These are phyloP conservation scores for Trichophyton rubrum DNA, from an alignment of 2,329 filamentous ascomycete genomes.

Conservation along the genomic window DNA sequence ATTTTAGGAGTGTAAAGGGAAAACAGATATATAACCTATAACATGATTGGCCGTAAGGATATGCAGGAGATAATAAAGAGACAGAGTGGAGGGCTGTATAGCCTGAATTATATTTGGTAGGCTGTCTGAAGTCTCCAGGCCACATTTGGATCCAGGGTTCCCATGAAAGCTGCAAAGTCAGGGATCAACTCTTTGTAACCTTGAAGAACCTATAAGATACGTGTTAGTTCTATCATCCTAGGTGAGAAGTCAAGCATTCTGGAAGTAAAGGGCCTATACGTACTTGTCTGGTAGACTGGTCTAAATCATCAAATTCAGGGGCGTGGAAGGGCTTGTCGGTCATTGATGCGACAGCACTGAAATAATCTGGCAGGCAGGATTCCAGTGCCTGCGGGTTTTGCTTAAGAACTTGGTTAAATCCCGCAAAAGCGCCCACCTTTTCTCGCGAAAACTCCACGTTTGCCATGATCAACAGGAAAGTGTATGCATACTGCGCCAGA, in stretches of 20 bases:
- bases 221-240: no score
- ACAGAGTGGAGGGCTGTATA: not conserved
- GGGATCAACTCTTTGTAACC: constrained; percentile 38
- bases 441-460: constrained; percentile 82
- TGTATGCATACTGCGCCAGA: constrained; percentile 64
- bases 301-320: constrained; percentile 48
- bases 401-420: constrained; percentile 73
- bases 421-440: constrained; percentile 85
- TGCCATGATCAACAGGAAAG: constrained; percentile 70
- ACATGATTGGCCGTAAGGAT: not conserved
- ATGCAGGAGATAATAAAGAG: not conserved
- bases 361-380: constrained; percentile 67
- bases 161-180: constrained; percentile 35
- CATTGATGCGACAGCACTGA: constrained; percentile 67
- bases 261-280: constrained; percentile 19
- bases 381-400: constrained; percentile 90
- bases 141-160: constrained; percentile 29
- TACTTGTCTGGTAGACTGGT: constrained; percentile 65
- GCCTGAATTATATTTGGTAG: constrained; percentile 28
- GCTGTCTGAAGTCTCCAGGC: constrained; percentile 31
- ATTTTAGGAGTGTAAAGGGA: not conserved
- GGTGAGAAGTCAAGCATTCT: no score
- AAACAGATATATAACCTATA: not conserved
- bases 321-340: constrained; percentile 48
- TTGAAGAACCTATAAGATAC: constrained; percentile 27